phyloP scores from a whole-genome alignment of 2,329 filamentous ascomycete species.

The Cladosporium oxysporum region DNA sequence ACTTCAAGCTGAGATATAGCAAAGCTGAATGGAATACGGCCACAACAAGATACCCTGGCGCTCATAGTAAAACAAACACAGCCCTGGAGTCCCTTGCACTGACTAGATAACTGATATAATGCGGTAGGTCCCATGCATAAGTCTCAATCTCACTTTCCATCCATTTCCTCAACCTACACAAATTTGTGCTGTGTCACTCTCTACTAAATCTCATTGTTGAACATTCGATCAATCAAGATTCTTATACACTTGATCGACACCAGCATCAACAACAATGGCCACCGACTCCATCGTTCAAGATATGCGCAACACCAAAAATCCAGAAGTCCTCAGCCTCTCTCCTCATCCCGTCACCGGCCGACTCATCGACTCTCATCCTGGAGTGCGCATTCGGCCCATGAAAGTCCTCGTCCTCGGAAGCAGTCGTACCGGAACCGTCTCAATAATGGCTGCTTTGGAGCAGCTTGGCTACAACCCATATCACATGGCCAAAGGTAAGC shows the following conservation, averaged over 20 bases:
- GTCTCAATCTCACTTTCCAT: not conserved
- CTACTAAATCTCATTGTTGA: too few species aligned
- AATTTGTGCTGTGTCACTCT: not conserved
- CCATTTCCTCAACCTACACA: not conserved
- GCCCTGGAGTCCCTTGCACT: not conserved
- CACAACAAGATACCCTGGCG: not conserved
- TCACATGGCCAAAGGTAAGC: constrained; percentile 25
- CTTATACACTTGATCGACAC: not conserved
- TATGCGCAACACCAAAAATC: constrained; percentile 18
- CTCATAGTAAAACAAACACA: not conserved
- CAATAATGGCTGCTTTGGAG: constrained; percentile 25
- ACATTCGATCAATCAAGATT: too few species aligned
- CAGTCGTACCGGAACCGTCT: constrained; percentile 31
- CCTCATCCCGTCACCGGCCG: constrained; percentile 24
- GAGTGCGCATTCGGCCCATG: constrained; percentile 26
- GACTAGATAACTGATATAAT: not conserved
- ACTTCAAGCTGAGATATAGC: not conserved
- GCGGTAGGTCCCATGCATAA: not conserved
- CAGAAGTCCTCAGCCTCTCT: constrained; percentile 21
- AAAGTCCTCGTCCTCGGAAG: constrained; percentile 28
- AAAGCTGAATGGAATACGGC: not conserved
- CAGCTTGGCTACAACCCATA: constrained; percentile 27
- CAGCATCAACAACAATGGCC: not conserved
- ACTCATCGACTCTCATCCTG: constrained; percentile 19
- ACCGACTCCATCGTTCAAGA: not conserved